Evolutionary conservation across 495 filamentous ascomycete species (phyloP).

Genomic region (Penicillium crystallinum): DNA sequence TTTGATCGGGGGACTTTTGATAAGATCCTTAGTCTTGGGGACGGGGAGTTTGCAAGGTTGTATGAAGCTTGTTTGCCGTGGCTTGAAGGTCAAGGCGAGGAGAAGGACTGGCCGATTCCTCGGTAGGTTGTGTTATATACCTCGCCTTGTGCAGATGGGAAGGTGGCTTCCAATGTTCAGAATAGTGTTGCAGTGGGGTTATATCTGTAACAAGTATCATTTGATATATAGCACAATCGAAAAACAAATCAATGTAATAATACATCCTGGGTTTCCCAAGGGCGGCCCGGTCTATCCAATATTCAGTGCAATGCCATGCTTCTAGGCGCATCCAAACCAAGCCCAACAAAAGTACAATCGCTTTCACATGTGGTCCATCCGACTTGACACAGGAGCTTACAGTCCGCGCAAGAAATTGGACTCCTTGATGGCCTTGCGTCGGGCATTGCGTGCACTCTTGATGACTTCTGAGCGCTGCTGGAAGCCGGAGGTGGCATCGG

Average conservation of each 20-base stretch:
- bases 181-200: not conserved
- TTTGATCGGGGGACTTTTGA: constrained; percentile 18
- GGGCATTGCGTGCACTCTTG: constrained; percentile 62
- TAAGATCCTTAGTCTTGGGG: constrained; percentile 14
- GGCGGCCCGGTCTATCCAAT: constrained; percentile 5
- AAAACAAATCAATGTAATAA: constrained; percentile 24
- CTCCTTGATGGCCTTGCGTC: constrained; percentile 82
- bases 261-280: constrained; percentile 17
- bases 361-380: constrained; percentile 4
- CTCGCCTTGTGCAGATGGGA: not conserved
- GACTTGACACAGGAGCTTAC: constrained; percentile 34
- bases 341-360: constrained; percentile 8
- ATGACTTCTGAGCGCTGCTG: constrained; percentile 40
- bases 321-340: not conserved
- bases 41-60: constrained; percentile 21
- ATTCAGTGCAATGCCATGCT: constrained; percentile 7
- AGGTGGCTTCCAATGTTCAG: constrained; percentile 1
- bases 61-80: constrained; percentile 28
- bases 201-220: constrained; percentile 13
- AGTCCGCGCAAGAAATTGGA: constrained; percentile 86
- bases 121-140: not conserved
- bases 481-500: constrained; percentile 31
- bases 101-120: constrained; percentile 28
- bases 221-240: constrained; percentile 30
- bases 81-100: constrained; percentile 29